These are phyloP conservation scores for Pleurotus citrinopileatus DNA, from an alignment of 768 basidiomycete genomes.

Conservation along the genomic window DNA sequence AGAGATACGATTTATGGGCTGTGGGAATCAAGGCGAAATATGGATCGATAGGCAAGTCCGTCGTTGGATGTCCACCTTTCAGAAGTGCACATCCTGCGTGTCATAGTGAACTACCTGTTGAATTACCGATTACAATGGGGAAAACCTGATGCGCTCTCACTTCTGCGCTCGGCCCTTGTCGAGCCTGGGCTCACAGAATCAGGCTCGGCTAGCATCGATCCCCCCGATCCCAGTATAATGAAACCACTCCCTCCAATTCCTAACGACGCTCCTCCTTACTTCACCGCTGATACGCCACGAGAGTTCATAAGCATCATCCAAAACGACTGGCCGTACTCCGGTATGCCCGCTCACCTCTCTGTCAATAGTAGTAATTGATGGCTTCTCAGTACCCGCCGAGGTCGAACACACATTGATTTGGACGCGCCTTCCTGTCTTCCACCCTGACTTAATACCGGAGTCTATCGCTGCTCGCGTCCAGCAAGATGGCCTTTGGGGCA, in stretches of 20 bases:
- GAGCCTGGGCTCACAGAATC: slow-evolving; percentile 13
- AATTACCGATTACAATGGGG: slow-evolving; percentile 77
- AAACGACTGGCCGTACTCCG: slow-evolving; percentile 90
- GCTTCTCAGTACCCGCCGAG: slow-evolving; percentile 63
- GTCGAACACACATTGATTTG: slow-evolving; percentile 78
- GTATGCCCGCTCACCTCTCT: slow-evolving; percentile 31
- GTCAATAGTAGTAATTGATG: no score
- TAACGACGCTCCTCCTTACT: slow-evolving; percentile 49
- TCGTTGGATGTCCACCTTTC: not conserved
- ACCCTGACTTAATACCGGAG: slow-evolving; percentile 49
- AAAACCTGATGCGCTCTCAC: slow-evolving; percentile 57
- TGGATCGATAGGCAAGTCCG: slow-evolving; percentile 60
- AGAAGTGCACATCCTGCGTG: not conserved
- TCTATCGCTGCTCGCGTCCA: slow-evolving; percentile 55
- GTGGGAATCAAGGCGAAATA: slow-evolving; percentile 51
- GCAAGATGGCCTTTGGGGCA: slow-evolving; percentile 81
- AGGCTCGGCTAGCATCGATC: not conserved
- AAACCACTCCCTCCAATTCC: slow-evolving; percentile 27
- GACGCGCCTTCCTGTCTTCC: slow-evolving; percentile 72
- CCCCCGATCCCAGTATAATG: slow-evolving; percentile 4
- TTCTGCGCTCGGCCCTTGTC: slow-evolving; percentile 56
- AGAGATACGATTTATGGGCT: slow-evolving; percentile 61
- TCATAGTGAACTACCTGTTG: slow-evolving; percentile 67
- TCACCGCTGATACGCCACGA: slow-evolving; percentile 58
- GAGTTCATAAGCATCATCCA: slow-evolving; percentile 66